Percentiles rank a stretch among this genome's conserved stretches.
These are phyloP conservation scores for Sarocladium kiliense DNA, from an alignment of 2,329 filamentous ascomycete genomes.

Conservation along the genomic window DNA sequence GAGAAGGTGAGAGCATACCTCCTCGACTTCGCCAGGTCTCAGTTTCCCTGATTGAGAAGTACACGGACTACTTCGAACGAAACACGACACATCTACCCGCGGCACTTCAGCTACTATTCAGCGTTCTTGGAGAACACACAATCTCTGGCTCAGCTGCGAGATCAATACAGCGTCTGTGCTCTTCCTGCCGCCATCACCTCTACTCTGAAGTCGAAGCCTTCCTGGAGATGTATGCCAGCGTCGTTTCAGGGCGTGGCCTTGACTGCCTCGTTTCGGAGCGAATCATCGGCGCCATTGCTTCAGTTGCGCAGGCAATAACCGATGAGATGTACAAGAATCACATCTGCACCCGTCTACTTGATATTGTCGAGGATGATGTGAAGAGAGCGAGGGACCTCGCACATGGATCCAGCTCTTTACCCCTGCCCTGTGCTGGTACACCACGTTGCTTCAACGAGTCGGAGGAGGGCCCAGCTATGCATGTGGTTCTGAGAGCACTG, in stretches of 20 bases:
- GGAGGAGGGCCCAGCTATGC: conserved; percentile 39
- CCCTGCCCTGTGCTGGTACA: conserved; percentile 18
- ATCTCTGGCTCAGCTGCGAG: conserved; percentile 66
- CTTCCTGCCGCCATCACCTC: conserved; percentile 66
- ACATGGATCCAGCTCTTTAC: conserved; percentile 5
- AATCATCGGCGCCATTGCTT: conserved; percentile 68
- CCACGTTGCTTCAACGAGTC: conserved; percentile 22
- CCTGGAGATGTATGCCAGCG: conserved; percentile 63
- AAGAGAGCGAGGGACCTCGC: conserved; percentile 17
- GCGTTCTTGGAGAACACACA: conserved; percentile 55
- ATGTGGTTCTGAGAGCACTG: conserved; percentile 51
- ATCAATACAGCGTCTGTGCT: conserved; percentile 70
- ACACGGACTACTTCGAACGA: conserved; percentile 71
- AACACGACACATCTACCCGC: conserved; percentile 62
- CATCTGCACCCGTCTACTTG: conserved; percentile 53
- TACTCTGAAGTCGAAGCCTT: conserved; percentile 63
- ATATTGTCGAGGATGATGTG: conserved; percentile 56
- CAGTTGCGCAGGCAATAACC: conserved; percentile 67
- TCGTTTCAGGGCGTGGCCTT: conserved; percentile 47
- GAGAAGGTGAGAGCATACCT: conserved; percentile 49
- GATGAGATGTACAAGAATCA: conserved; percentile 48
- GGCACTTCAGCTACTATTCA: conserved; percentile 70
- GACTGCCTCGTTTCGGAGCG: conserved; percentile 68
- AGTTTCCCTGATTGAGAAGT: conserved; percentile 65
- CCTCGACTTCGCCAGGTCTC: conserved; percentile 62